These are phyloP conservation scores for Persicaria tinctoria DNA, from an alignment of 148 eudicot genomes.

Conservation along the genomic window DNA sequence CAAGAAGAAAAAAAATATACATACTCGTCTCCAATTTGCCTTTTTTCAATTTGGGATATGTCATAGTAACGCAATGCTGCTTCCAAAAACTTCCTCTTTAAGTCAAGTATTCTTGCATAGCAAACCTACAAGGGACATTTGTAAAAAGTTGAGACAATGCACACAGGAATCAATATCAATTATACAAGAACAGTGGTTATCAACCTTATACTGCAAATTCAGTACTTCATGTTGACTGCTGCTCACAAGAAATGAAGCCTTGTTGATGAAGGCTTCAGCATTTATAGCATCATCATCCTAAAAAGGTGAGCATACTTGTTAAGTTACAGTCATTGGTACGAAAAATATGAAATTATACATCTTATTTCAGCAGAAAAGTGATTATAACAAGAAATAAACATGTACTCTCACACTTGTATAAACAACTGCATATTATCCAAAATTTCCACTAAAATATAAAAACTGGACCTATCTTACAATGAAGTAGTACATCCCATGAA, in stretches of 20 bases:
- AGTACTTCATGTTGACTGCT: slow-evolving; percentile 77
- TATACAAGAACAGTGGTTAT: neutral
- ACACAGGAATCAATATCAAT: neutral
- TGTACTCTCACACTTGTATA: neutral
- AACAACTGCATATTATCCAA: neutral
- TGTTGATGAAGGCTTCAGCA: slow-evolving; percentile 95
- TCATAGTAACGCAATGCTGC: slow-evolving; percentile 96
- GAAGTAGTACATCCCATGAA: neutral
- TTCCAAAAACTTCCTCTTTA: slow-evolving; percentile 95
- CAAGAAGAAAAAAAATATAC: slow-evolving; percentile 17
- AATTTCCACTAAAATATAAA: neutral
- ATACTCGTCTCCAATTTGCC: slow-evolving; percentile 96
- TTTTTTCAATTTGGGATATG: slow-evolving; percentile 90
- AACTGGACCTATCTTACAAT: neutral
- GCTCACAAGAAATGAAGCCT: slow-evolving; percentile 94
- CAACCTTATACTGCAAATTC: slow-evolving; percentile 90
- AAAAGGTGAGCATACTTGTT: slow-evolving; percentile 13
- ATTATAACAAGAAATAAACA: neutral
- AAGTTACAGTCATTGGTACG: neutral
- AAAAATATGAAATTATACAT: neutral
- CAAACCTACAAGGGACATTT: slow-evolving; percentile 46
- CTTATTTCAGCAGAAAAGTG: neutral
- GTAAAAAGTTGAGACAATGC: neutral
- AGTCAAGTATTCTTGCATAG: slow-evolving; percentile 85
- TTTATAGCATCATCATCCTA: slow-evolving; percentile 95